Evolutionary conservation across 495 filamentous ascomycete genomes (phyloP), one percentile per base, ranked within the genome.

Genomic region (Neurospora sp.): DNA sequence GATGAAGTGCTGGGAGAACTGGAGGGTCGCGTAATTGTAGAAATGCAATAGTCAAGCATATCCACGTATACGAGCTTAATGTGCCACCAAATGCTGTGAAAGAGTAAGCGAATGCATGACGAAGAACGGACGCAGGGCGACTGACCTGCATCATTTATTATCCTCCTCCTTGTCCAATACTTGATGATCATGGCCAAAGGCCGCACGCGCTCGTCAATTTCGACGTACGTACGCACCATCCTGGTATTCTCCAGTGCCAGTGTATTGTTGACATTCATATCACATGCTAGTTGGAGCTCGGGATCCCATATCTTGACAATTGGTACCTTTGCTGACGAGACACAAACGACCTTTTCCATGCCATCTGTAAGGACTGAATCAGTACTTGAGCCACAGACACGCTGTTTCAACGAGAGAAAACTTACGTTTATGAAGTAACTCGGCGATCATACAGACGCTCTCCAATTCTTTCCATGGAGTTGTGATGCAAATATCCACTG

Each of bases 241-340:
- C 94, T 90, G 35, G 96, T 99, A 78, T 99, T 99, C 79, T 98
- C 94, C 74, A 99, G 82, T 1, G 96, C 96, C 65, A 95, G 75
- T 3, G 94, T 94, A 75, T 97, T 99, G 83, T 99, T 99, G 82
- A 98, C 94, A 73, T 98, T 99, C 91, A 99, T 96, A 79, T 99
- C 96, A 76, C 94, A 97, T n/a, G 94, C 92, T 72, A 99, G 84
- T 44, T 88, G 83, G 35, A 97, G 86, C 80, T 97, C 94, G 1
- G 96, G 96, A 78, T 99, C 96, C 94, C 94, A 98, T 68, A 97
- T 95, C 83, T 98, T 99, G 70, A 99, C 96, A 75, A 99, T 99
- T 10, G 96, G 95, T 18, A 99, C 96, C 80, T 97, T 98, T 16
- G 96, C 96, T 45, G 91, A 91, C 31, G 92, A 91, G 8, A 98